These are phyloP conservation scores for Hypoxylon sp. DNA, from an alignment of 2,329 filamentous ascomycete genomes.

Conservation along the genomic window DNA sequence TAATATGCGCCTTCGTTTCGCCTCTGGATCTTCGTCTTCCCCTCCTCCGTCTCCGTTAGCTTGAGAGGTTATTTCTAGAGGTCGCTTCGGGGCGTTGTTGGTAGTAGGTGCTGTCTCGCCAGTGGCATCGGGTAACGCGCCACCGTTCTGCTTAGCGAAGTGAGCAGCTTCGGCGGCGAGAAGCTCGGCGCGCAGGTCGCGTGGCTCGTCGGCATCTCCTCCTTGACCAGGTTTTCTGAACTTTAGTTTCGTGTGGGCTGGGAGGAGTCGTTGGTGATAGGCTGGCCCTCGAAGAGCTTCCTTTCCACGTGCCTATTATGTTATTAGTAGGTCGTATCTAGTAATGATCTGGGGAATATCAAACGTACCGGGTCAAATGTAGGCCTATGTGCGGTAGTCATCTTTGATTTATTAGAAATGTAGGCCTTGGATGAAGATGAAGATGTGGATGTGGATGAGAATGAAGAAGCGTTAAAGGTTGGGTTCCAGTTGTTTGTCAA, in stretches of 20 bases:
- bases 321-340: constrained; percentile 47
- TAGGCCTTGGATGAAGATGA: constrained; percentile 21
- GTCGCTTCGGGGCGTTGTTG: constrained; percentile 72
- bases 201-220: constrained; percentile 79
- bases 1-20: constrained; percentile 87
- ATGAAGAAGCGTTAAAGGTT: constrained; percentile 23
- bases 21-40: constrained; percentile 77
- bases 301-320: constrained; percentile 84
- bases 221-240: constrained; percentile 91
- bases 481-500: constrained; percentile 3
- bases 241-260: constrained; percentile 94
- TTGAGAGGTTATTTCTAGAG: constrained; percentile 67
- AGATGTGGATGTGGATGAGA: constrained; percentile 25
- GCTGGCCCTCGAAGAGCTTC: constrained; percentile 93
- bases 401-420: constrained; percentile 54
- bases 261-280: constrained; percentile 95
- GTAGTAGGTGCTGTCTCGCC: constrained; percentile 59
- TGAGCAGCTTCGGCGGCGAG: constrained; percentile 89
- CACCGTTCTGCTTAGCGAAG: constrained; percentile 86
- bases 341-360: neutral
- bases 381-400: constrained; percentile 83
- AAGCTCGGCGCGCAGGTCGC: constrained; percentile 91
- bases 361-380: constrained; percentile 90
- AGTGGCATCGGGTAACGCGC: constrained; percentile 60
- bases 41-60: constrained; percentile 58